Conservation (phyloP, 257 asterid species). For the Coffea eugenioides region DNA sequence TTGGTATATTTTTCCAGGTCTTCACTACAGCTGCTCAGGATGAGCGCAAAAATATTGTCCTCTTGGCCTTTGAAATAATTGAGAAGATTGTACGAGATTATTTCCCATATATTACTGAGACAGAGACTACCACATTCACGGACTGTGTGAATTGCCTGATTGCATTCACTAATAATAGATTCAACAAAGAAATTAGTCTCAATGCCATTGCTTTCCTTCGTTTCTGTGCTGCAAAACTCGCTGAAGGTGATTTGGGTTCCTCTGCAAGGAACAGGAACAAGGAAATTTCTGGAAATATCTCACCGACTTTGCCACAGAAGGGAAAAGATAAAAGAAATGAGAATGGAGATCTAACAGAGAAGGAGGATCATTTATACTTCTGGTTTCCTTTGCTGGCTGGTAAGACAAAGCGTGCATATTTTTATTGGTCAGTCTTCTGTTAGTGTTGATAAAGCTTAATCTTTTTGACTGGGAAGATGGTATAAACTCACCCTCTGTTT, state of each 20-base stretch:
- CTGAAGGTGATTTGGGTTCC: conserved; percentile 82
- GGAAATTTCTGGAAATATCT: conserved; percentile 46
- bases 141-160: conserved; percentile 95
- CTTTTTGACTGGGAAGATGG: conserved; percentile 1
- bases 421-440: background rate
- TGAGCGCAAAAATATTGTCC: conserved; percentile 92
- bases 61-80: conserved; percentile 88
- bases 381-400: conserved; percentile 99
- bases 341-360: conserved; percentile 58
- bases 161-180: conserved; percentile 92
- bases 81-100: conserved; percentile 97
- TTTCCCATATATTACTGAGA: conserved; percentile 96
- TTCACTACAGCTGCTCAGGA: conserved; percentile 98
- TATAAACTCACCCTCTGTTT: conserved; percentile 4
- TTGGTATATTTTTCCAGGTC: conserved; percentile 61
- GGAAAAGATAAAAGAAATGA: conserved; percentile 64
- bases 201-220: conserved; percentile 96
- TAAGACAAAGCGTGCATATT: conserved; percentile 23
- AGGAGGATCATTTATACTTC: conserved; percentile 85
- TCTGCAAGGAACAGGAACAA: conserved; percentile 35
- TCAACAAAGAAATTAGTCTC: conserved; percentile 93
- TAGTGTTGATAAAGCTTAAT: background rate
- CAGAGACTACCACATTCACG: conserved; percentile 95
- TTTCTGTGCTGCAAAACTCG: conserved; percentile 94
- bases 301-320: conserved; percentile 68